A percentile compares a stretch with the other conserved stretches of the same genome.
phyloP scores from a whole-genome alignment of 306 rosid species.

The Cucumis melo region DNA sequence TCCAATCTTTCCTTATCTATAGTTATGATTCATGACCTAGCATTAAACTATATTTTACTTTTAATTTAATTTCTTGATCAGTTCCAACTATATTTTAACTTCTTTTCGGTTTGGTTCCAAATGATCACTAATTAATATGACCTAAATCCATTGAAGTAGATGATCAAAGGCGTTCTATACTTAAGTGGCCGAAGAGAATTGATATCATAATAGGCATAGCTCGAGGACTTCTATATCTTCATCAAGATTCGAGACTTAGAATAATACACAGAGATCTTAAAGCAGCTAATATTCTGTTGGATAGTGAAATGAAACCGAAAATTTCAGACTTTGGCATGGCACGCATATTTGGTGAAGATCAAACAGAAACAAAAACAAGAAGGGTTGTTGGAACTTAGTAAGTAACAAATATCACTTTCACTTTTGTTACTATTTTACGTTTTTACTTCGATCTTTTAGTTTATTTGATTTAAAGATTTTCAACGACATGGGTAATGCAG shows the following conservation, averaged over 20 bases:
- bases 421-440: too few species aligned
- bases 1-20: background rate
- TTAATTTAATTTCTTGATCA: too few species aligned
- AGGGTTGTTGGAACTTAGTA: constrained; percentile 32
- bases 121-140: background rate
- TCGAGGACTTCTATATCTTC: constrained; percentile 44
- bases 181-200: constrained; percentile 25
- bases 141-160: constrained; percentile 8
- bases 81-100: too few species aligned
- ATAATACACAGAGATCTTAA: constrained; percentile 61
- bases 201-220: constrained; percentile 38
- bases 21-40: too few species aligned
- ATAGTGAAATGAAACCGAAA: constrained; percentile 23
- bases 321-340: constrained; percentile 38
- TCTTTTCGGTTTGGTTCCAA: background rate
- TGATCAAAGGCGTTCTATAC: constrained; percentile 19
- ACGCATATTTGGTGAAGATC: constrained; percentile 23
- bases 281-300: constrained; percentile 18
- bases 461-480: background rate
- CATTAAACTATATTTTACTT: too few species aligned
- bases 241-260: constrained; percentile 38
- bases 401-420: background rate
- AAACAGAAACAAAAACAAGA: constrained; percentile 15
- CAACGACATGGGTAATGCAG: background rate
- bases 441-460: too few species aligned